Conservation (phyloP, 2,329 filamentous ascomycete genomes). For the Microcyclosporella mali region DNA sequence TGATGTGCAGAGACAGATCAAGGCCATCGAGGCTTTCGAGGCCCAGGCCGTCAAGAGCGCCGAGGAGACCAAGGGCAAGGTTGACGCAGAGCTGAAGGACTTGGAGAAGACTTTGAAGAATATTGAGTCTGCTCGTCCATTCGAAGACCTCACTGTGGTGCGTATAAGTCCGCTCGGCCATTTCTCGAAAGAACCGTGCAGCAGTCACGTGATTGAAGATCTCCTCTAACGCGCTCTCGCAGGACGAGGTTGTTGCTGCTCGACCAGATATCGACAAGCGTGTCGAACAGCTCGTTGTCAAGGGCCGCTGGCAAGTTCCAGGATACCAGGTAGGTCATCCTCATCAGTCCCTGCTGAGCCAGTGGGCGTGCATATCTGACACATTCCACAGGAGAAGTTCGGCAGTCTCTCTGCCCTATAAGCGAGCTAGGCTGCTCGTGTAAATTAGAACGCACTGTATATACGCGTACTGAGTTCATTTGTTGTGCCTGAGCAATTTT, state of each 20-base stretch:
- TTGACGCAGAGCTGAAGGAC: conserved; percentile 90
- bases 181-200: conserved; percentile 1
- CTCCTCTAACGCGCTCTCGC: conserved; percentile 22
- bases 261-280: conserved; percentile 97
- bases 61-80: conserved; percentile 91
- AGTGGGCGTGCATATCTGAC: conserved; percentile 1
- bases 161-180: conserved; percentile 42
- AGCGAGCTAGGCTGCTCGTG: conserved; percentile 35
- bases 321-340: conserved; percentile 86
- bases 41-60: conserved; percentile 94
- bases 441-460: conserved; percentile 22
- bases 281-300: conserved; percentile 87
- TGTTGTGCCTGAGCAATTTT: conserved; percentile 2
- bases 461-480: conserved; percentile 19
- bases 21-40: conserved; percentile 98
- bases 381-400: conserved; percentile 77
- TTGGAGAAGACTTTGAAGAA: conserved; percentile 92
- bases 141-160: conserved; percentile 96
- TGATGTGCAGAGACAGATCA: conserved; percentile 88
- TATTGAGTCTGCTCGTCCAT: conserved; percentile 91
- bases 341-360: not conserved
- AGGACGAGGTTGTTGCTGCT: conserved; percentile 93
- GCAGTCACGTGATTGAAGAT: conserved; percentile 21
- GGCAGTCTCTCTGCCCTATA: conserved; percentile 94
- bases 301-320: conserved; percentile 96